These are phyloP conservation scores for Penicillium corylophilum DNA, from an alignment of 2,329 filamentous ascomycete genomes.

Conservation along the genomic window DNA sequence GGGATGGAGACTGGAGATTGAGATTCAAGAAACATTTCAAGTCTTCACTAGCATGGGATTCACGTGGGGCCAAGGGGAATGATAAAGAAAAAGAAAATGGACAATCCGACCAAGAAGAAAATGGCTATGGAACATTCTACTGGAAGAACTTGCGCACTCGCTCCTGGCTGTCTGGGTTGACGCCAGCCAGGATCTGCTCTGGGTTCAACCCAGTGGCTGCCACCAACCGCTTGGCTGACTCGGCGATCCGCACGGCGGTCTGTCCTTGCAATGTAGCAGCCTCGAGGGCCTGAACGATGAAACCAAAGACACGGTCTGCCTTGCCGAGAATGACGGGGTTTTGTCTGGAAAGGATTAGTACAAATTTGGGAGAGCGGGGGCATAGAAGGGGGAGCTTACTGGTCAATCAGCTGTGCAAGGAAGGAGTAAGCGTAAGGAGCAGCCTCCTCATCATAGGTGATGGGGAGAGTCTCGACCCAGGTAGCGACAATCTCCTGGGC, in stretches of 20 bases:
- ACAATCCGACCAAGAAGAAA: not conserved
- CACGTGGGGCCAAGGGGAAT: conserved; percentile 25
- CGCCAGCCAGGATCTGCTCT: conserved; percentile 69
- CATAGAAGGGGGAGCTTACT: conserved; percentile 63
- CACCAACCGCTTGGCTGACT: conserved; percentile 75
- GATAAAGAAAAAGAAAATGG: conserved; percentile 15
- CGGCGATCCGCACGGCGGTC: conserved; percentile 73
- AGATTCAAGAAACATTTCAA: conserved; percentile 21
- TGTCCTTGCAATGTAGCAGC: conserved; percentile 85
- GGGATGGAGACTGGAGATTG: not conserved
- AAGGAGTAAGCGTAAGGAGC: conserved; percentile 95
- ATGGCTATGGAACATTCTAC: conserved; percentile 43
- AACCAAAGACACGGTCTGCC: conserved; percentile 77
- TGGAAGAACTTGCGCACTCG: conserved; percentile 77
- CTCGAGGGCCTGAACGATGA: conserved; percentile 84
- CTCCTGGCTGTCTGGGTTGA: conserved; percentile 77
- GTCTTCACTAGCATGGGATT: conserved; percentile 25
- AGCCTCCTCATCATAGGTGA: conserved; percentile 94
- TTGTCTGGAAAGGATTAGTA: conserved; percentile 58
- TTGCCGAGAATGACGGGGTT: conserved; percentile 77
- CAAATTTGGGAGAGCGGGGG: not conserved
- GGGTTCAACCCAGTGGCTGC: conserved; percentile 72
- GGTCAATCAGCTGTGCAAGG: conserved; percentile 84
- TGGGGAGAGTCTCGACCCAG: conserved; percentile 88
- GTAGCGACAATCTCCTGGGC: conserved; percentile 72